phyloP scores from a whole-genome alignment of 2,329 filamentous ascomycete genomes.

The Ophiostoma ulmi region DNA sequence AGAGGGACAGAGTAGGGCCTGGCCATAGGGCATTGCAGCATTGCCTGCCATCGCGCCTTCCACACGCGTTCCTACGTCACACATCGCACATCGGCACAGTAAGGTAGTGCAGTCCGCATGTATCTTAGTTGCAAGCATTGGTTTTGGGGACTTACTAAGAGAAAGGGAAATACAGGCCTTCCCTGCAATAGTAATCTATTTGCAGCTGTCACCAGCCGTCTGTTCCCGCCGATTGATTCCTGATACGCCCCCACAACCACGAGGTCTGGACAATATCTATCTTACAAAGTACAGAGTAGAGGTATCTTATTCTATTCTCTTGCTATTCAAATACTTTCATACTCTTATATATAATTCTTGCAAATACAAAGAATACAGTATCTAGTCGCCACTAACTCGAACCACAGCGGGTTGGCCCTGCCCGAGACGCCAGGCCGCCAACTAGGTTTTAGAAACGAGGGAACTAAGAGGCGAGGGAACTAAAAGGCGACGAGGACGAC shows the following conservation, averaged over 20 bases:
- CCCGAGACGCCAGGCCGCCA: constrained; percentile 7
- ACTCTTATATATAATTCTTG: neutral
- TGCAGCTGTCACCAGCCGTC: neutral
- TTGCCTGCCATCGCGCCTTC: neutral
- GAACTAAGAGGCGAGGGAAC: neutral
- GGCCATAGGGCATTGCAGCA: neutral
- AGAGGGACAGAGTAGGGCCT: no score
- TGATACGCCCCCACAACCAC: neutral
- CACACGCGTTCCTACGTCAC: neutral
- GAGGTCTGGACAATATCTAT: neutral
- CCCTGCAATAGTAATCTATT: neutral
- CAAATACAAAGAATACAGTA: neutral
- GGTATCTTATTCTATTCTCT: no score
- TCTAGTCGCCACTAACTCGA: neutral
- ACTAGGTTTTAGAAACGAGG: neutral
- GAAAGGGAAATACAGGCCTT: no score
- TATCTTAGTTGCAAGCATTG: neutral
- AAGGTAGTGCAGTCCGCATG: neutral
- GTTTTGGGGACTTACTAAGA: no score
- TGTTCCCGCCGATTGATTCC: neutral
- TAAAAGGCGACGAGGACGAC: neutral
- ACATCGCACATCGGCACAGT: neutral
- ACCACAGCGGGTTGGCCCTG: constrained; percentile 7
- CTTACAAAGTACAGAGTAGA: no score
- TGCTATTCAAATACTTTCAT: no score